These are phyloP conservation scores for Penicillium goetzii DNA, from an alignment of 495 filamentous ascomycete genomes.

Conservation along the genomic window DNA sequence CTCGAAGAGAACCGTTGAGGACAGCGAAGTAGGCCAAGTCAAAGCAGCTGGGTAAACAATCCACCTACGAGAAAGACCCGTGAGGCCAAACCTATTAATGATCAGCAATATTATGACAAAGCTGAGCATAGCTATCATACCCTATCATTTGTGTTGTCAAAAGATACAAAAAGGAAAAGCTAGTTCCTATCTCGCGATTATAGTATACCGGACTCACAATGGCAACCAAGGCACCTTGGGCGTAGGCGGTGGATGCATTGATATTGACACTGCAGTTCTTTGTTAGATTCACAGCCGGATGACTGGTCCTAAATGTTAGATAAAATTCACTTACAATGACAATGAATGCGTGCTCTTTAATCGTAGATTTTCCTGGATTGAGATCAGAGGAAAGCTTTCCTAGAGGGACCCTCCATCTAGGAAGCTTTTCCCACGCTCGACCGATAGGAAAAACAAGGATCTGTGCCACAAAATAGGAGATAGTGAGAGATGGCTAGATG, in stretches of 20 bases:
- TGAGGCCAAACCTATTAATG: neutral
- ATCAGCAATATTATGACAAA: neutral
- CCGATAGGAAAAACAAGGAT: neutral
- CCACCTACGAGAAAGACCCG: neutral
- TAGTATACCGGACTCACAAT: neutral
- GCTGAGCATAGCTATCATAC: neutral
- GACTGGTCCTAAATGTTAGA: neutral
- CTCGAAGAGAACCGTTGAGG: neutral
- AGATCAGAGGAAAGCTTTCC: constrained; percentile 1
- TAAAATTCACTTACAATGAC: neutral
- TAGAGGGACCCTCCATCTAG: neutral
- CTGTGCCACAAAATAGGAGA: neutral
- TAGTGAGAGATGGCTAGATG: neutral
- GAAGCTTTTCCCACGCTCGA: neutral
- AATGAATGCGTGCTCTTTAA: neutral
- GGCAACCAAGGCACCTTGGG: neutral
- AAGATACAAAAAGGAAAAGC: neutral
- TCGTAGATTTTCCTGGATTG: neutral
- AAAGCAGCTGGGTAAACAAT: neutral
- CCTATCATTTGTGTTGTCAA: neutral
- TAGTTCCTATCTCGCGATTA: neutral
- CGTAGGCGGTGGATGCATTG: constrained; percentile 3
- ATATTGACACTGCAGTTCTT: neutral
- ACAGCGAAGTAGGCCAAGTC: neutral
- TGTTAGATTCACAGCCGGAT: neutral